Evolutionary conservation across 129 eudicot species (phyloP).

Genomic region (carrot (Daucus carota)): DNA sequence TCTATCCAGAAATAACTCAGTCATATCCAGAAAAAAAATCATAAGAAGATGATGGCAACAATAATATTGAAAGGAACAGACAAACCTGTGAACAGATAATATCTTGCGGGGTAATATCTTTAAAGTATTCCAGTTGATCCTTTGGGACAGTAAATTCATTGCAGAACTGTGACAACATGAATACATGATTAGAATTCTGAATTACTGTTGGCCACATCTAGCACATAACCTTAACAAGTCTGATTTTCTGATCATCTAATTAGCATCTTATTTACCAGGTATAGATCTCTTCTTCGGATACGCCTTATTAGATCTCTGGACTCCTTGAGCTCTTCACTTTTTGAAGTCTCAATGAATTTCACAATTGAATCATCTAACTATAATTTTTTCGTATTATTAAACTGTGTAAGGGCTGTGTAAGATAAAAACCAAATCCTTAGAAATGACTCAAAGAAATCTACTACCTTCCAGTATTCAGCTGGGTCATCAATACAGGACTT

Average conservation of each 20-base stretch:
- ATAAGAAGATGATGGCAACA: neutral
- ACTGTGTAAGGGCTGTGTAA: neutral
- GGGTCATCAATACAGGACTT: slow-evolving; percentile 56
- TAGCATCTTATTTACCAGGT: slow-evolving; percentile 43
- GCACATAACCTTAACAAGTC: neutral
- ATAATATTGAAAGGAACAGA: neutral
- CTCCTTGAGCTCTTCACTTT: slow-evolving; percentile 58
- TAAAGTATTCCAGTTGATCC: slow-evolving; percentile 65
- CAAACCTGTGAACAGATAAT: slow-evolving; percentile 85
- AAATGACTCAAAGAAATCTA: neutral
- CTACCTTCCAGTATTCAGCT: slow-evolving; percentile 85
- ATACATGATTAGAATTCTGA: neutral
- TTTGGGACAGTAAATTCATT: slow-evolving; percentile 89
- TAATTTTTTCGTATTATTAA: slow-evolving; percentile 12
- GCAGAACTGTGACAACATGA: slow-evolving; percentile 50
- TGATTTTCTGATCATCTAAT: neutral
- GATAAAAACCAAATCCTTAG: neutral
- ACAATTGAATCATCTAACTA: slow-evolving; percentile 87
- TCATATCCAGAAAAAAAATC: neutral
- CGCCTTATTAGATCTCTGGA: slow-evolving; percentile 65
- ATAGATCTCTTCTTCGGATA: slow-evolving; percentile 68
- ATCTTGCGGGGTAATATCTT: slow-evolving; percentile 56
- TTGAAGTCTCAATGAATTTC: slow-evolving; percentile 57
- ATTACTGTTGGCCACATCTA: neutral
- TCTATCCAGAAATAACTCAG: slow-evolving; percentile 30